Base-by-base conservation (phyloP, 177 flowering plant species). In the Vitis hybrid region DNA sequence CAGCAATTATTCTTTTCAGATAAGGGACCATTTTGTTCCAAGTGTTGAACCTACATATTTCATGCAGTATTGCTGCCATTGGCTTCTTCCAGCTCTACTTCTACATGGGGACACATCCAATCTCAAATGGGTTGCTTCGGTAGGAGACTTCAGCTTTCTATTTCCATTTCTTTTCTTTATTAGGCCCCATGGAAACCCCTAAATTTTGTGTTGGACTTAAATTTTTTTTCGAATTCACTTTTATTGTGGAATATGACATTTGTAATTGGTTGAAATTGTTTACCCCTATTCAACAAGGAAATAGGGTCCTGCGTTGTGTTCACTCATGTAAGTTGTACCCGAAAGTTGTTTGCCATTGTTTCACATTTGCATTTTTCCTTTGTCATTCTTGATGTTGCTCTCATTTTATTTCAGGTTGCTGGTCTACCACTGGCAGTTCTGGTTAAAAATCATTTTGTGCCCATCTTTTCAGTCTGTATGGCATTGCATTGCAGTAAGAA, bases 11-110 rank as follows among this genome's bases (percentile, higher is more conserved):
- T 69, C 40, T 51, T 71, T 81, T 79, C 86, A 95, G 99, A 81
- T 86, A 72, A 80, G 97, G 15, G 88, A 84, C 34, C 86, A 91
- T 65, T 96, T 93, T 76, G 75, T 86, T 56, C 62, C 68, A 26
- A 77, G 83, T 63, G 76, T 85, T 34, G 97, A 93, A 68, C 89
- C 98, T 51, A 79, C 72, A 55, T 79, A 75, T 77, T 96, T 96
- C 67, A 34, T 93, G 74, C 93, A 85, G 58, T 91, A 84, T 76
- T 89, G 97, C 78, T 93, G 93, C 85, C 83, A 76, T 60, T 96
- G 98, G 98, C 97, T 96, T 70, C 94, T 96, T 75, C 97, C 99
- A 17, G 88, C 92, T 71, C 79, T 92, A 5, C 66, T 89, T 73
- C 59, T 95, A 69, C 71, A 81, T 69, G 90, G 68, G 34, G 89